Evolutionary conservation across 352 stramenopile species (phyloP).

Genomic region (Phytophthora melonis): DNA sequence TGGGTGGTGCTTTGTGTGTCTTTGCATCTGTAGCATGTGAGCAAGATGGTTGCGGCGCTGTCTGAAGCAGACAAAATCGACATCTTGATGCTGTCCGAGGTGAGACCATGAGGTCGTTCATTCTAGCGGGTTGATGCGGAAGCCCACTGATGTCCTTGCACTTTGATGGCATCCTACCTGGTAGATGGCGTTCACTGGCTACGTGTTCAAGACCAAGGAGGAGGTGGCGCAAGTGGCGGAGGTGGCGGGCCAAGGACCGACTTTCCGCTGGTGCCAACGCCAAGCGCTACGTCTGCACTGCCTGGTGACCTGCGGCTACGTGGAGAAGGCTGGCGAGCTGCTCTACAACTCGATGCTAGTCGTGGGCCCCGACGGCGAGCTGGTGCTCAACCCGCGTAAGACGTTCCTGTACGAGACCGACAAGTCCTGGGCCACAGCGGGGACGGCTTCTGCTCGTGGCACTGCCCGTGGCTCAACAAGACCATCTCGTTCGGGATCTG

Average conservation of each 20-base stretch:
- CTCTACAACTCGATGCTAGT: conserved; percentile 90
- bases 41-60: conserved; percentile 68
- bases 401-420: conserved; percentile 88
- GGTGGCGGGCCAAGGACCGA: conserved; percentile 53
- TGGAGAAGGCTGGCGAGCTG: conserved; percentile 48
- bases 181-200: conserved; percentile 87
- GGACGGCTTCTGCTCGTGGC: conserved; percentile 69
- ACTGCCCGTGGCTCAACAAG: conserved; percentile 81
- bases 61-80: conserved; percentile 59
- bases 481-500: conserved; percentile 89
- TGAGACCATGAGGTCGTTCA: conserved; percentile 13
- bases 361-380: conserved; percentile 67
- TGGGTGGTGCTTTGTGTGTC: too few relatives aligned
- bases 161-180: too few relatives aligned
- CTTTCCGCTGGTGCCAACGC: conserved; percentile 73
- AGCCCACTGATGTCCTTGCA: too few relatives aligned
- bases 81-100: conserved; percentile 84
- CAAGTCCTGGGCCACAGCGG: conserved; percentile 82
- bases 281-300: conserved; percentile 71
- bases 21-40: conserved; percentile 51
- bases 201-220: conserved; percentile 72
- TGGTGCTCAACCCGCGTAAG: conserved; percentile 83
- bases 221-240: conserved; percentile 76
- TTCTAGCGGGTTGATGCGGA: too few relatives aligned
- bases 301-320: conserved; percentile 79